Evolutionary conservation across 2,329 filamentous ascomycete species (phyloP), one percentile per base, ranked within the genome.

Genomic region (Botrytis paeoniae): DNA sequence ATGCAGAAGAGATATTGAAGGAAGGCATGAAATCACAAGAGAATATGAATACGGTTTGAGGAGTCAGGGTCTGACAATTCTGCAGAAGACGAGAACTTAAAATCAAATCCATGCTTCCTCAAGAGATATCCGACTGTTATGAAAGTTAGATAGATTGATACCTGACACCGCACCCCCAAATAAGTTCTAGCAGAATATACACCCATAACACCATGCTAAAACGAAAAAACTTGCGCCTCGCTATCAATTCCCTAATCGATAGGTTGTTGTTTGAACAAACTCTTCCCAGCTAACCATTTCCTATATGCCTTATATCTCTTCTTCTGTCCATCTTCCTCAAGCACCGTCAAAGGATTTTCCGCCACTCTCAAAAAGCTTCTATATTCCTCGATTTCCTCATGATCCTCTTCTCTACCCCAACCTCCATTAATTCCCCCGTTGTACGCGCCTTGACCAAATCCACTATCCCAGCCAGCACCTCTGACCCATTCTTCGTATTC

Each of bases 291-390:
- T 80, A 99, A 85, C 95, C 96, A 99, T 83, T 98, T 97, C 79
- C 91, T 86, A 83, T 99, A 99, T 16, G 95, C 93, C 83, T 97
- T 98, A 82, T 99, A 99, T 78, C 96, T 87, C 86, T 98, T 98
- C 87, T 97, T 98, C 59, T 88, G 87, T 63, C 90, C 87, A 81
- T 98, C 96, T 79, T 97, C 95, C 62, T 95, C 91, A 1, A 90
- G 91, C 22, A 98, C 95, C 3, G 93, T 97, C 70, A 99, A 84
- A 29, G 94, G 93, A 78, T 97, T 93, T 74, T 96, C 92, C 7
- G 88, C 89, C 20, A 96, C 89, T 61, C 87, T 88, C 72, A 98
- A 82, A 79, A 96, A 92, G 75, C 96, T 93, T 43, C 85, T 85
- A 82, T 97, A 98, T 73, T 93, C 89, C 32, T 88, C 88, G 63